These are phyloP conservation scores for Coemansia sp. DNA, from an alignment of 192 early-diverging fungal species.

Conservation along the genomic window DNA sequence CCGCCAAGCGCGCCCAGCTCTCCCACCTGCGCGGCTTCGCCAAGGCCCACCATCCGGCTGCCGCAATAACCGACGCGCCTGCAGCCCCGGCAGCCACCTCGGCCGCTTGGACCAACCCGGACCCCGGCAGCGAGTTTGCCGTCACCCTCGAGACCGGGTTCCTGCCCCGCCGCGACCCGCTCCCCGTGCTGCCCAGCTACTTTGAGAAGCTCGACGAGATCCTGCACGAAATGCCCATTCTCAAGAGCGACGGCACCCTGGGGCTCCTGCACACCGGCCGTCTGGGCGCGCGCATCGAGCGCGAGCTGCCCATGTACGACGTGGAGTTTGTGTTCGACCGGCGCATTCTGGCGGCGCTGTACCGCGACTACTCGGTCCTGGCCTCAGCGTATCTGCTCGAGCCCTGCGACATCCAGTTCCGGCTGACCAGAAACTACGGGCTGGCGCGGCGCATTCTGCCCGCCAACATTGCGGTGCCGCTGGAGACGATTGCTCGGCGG, in stretches of 20 bases:
- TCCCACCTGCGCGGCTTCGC: slow-evolving; percentile 5
- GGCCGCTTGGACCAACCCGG: slow-evolving; percentile 22
- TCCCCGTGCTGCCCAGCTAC: slow-evolving; percentile 62
- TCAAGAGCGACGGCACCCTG: slow-evolving; percentile 57
- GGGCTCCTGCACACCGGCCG: slow-evolving; percentile 77
- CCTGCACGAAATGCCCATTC: slow-evolving; percentile 75
- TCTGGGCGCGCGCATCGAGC: slow-evolving; percentile 72
- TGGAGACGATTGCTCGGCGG: slow-evolving; percentile 65
- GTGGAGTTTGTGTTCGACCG: slow-evolving; percentile 68
- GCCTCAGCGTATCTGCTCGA: slow-evolving; percentile 86
- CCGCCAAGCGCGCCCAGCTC: not conserved
- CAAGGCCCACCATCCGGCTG: slow-evolving; percentile 8
- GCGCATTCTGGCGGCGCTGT: slow-evolving; percentile 69
- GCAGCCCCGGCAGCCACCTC: not conserved
- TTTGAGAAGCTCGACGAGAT: slow-evolving; percentile 68
- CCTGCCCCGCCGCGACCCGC: slow-evolving; percentile 62
- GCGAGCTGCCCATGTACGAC: slow-evolving; percentile 67
- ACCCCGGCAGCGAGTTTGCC: slow-evolving; percentile 39
- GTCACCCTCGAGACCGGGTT: slow-evolving; percentile 54
- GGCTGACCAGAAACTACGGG: slow-evolving; percentile 70
- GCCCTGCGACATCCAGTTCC: slow-evolving; percentile 78
- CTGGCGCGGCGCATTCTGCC: slow-evolving; percentile 73
- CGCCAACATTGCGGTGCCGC: slow-evolving; percentile 71
- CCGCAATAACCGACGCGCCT: not conserved
- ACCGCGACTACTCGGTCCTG: slow-evolving; percentile 83